A percentile compares a stretch with the other conserved stretches of the same genome.
These are phyloP conservation scores for Teratosphaeria pseudoeucalypti DNA, from an alignment of 2,329 filamentous ascomycete species.

Conservation along the genomic window DNA sequence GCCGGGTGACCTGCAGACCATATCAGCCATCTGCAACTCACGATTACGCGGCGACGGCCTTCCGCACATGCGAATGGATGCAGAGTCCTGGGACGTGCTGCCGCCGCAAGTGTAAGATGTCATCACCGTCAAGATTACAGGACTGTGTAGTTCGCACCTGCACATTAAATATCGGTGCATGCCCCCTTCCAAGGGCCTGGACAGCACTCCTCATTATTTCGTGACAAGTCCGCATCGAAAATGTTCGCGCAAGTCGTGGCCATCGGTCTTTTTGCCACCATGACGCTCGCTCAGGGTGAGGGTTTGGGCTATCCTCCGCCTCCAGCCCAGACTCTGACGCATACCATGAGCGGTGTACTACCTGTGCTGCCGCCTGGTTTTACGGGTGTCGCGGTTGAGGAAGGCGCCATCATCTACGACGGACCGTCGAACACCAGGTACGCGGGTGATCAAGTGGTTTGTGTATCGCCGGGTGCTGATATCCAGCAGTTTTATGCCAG, in stretches of 20 bases:
- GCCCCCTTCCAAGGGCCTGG: neutral
- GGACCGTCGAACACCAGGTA: slow-evolving; percentile 1
- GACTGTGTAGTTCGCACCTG: neutral
- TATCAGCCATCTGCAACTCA: neutral
- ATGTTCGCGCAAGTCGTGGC: neutral
- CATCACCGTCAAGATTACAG: neutral
- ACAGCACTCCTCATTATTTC: neutral
- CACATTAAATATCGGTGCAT: neutral
- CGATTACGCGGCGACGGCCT: neutral
- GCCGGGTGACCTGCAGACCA: neutral
- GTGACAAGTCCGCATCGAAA: neutral
- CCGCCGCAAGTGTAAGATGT: neutral
- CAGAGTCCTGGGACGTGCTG: neutral
- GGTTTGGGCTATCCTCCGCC: slow-evolving; percentile 1
- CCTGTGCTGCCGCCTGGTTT: slow-evolving; percentile 8
- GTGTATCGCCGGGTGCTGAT: neutral
- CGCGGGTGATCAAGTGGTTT: neutral
- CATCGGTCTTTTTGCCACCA: neutral
- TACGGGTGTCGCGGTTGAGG: slow-evolving; percentile 8
- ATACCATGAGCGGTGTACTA: slow-evolving; percentile 5
- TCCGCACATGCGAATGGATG: neutral
- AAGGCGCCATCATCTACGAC: slow-evolving; percentile 9
- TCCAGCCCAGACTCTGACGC: neutral
- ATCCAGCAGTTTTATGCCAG: neutral
- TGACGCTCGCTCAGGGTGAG: neutral